A percentile compares a stretch with the other conserved stretches of the same genome.
Evolutionary conservation across 2,329 filamentous ascomycete genomes (phyloP).

Genomic region (Celoporthe dispersa): DNA sequence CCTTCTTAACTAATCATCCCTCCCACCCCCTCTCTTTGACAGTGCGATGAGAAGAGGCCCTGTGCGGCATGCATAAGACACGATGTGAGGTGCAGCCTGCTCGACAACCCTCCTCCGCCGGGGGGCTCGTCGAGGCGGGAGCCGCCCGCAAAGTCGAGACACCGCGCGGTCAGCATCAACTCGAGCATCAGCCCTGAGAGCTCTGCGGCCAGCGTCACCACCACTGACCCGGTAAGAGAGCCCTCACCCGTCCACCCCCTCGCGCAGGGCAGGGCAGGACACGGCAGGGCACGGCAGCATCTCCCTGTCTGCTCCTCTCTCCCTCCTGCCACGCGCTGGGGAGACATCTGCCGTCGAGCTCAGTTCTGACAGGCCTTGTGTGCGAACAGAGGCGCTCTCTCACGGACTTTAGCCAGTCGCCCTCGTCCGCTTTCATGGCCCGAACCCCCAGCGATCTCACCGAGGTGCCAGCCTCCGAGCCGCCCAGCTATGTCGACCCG

Average conservation of each 20-base stretch:
- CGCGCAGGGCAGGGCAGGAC: no score
- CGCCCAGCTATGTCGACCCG: constrained; percentile 9
- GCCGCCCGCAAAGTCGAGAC: constrained; percentile 3
- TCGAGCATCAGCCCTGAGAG: constrained; percentile 31
- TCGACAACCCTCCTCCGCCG: constrained; percentile 21
- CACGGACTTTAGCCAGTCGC: constrained; percentile 19
- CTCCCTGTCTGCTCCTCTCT: no score
- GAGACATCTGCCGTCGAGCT: no score
- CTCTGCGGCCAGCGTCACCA: constrained; percentile 36
- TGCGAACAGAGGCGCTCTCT: constrained; percentile 21
- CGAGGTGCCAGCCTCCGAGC: constrained; percentile 2
- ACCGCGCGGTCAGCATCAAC: not conserved
- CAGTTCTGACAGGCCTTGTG: constrained; percentile 13
- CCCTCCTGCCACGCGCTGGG: no score
- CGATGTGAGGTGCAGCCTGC: constrained; percentile 31
- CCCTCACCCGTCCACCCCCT: no score
- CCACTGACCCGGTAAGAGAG: constrained; percentile 24
- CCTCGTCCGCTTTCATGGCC: constrained; percentile 12
- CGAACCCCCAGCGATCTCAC: constrained; percentile 14
- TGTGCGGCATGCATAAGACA: constrained; percentile 33
- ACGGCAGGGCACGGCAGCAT: no score
- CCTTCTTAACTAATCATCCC: constrained; percentile 8
- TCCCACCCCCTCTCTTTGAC: not conserved
- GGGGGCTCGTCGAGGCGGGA: constrained; percentile 15
- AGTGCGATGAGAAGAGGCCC: constrained; percentile 34